Evolutionary conservation across 768 basidiomycete genomes (phyloP).

Genomic region (Strobilomyces echinocephalus): DNA sequence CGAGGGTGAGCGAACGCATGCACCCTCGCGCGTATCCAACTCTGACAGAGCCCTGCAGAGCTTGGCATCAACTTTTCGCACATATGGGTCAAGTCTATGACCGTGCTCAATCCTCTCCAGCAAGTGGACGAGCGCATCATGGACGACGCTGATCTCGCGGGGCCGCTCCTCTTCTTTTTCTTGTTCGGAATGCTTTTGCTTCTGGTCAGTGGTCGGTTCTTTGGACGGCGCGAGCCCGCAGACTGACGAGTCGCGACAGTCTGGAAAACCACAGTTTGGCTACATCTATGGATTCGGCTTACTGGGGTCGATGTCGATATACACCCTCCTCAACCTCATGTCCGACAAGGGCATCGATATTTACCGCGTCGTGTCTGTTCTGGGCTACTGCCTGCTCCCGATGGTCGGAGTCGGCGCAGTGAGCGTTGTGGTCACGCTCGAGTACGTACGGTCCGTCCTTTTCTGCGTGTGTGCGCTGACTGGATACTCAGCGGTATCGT

Average conservation of each 20-base stretch:
- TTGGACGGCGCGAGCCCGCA: background rate
- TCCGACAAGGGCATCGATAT: conserved; percentile 92
- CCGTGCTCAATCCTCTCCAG: conserved; percentile 89
- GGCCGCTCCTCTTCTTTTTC: conserved; percentile 91
- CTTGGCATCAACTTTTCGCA: conserved; percentile 97
- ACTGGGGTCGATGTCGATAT: conserved; percentile 89
- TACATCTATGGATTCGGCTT: conserved; percentile 98
- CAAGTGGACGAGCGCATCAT: conserved; percentile 87
- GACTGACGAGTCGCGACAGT: conserved; percentile 45
- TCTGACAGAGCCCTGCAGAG: conserved; percentile 45
- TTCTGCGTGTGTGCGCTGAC: conserved; percentile 4
- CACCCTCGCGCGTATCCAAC: background rate
- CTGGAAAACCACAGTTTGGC: conserved; percentile 96
- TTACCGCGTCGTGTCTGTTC: conserved; percentile 89
- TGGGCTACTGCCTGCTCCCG: conserved; percentile 94
- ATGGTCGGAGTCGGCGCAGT: conserved; percentile 93
- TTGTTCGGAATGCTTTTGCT: conserved; percentile 91
- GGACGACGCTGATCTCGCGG: conserved; percentile 98
- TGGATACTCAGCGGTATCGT: conserved; percentile 56
- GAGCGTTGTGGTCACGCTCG: conserved; percentile 80
- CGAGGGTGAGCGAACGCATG: conserved; percentile 55
- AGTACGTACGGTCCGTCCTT: conserved; percentile 51
- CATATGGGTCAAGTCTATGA: conserved; percentile 89
- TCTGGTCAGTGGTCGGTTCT: conserved; percentile 55
- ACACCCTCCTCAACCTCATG: conserved; percentile 95